Evolutionary conservation across 257 asterid genomes (phyloP), one percentile per base, ranked within the genome.

Genomic region (Solanum virginianum): DNA sequence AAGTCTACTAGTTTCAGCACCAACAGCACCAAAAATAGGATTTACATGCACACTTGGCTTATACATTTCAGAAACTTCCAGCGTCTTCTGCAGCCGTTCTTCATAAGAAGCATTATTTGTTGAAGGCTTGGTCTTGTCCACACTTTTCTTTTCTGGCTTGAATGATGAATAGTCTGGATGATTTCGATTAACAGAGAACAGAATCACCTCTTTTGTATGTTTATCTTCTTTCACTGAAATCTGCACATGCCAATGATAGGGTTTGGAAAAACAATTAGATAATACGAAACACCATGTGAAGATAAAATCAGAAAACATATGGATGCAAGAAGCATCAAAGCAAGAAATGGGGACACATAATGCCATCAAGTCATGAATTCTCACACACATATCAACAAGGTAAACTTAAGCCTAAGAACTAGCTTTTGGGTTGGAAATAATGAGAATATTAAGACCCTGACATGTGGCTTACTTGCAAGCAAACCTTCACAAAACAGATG

Each of bases 151-250:
- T 92, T 95, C 98, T 62, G 98, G 98, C 90, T 82, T 94, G 91
- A 93, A 96, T 84, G 95, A 92, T 83, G 89, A 80, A 87, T 94
- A 96, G 26, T 96, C 97, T 81, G 86, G 89, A 91, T 96, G 99
- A 65, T 88, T 94, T 86, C 92, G 95, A 85, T 95, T 95, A 85
- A 96, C 91, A 16, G 95, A 87, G 85, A 86, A 29, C 53, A 96
- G 86, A 4, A 66, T 89, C 85, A 77, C 89, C 94, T 96, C 99
- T 85, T 96, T 95, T 82, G 94, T 96, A 88, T 96, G 93, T 84
- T 95, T 96, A 87, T 96, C 98, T 89, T 96, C 98, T 90, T 96
- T 96, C 80, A 90, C 95, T 4, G 94, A 88, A 88, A 96, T 93
- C 99, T 96, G 93, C 55, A 17, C 82, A 89, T 74, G 89, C 87